A percentile compares a stretch with the other conserved stretches of the same genome.
Evolutionary conservation across 2,329 filamentous ascomycete species (phyloP).

Genomic region (Talaromyces sp.): DNA sequence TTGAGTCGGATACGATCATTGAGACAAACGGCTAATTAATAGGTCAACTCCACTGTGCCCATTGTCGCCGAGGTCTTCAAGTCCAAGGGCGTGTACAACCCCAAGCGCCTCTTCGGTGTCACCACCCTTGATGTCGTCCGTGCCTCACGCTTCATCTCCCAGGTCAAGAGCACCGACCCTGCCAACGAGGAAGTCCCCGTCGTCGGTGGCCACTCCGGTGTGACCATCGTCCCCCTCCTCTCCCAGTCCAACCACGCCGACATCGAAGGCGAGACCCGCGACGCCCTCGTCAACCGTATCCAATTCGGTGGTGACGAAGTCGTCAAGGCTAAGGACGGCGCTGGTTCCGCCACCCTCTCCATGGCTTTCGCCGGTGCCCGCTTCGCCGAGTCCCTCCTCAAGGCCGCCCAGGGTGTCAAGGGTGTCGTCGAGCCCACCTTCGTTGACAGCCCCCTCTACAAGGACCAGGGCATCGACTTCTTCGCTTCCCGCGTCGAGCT

Average conservation of each 20-base stretch:
- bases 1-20: neutral
- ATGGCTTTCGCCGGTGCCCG: conserved; percentile 94
- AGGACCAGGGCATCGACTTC: conserved; percentile 97
- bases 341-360: conserved; percentile 93
- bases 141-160: conserved; percentile 93
- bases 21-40: neutral
- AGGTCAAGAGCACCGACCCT: conserved; percentile 88
- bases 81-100: conserved; percentile 92
- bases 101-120: conserved; percentile 98
- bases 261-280: conserved; percentile 70
- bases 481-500: conserved; percentile 95
- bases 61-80: conserved; percentile 98
- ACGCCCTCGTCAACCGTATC: conserved; percentile 83
- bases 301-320: conserved; percentile 99
- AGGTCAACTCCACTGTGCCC: conserved; percentile 96
- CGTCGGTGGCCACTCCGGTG: conserved; percentile 93
- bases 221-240: conserved; percentile 97
- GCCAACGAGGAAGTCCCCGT: conserved; percentile 92
- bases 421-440: conserved; percentile 94
- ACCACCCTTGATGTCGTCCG: conserved; percentile 99
- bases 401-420: conserved; percentile 88
- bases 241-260: conserved; percentile 86
- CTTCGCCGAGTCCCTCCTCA: conserved; percentile 87
- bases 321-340: conserved; percentile 97
- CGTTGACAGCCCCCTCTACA: conserved; percentile 95